A percentile compares a stretch with the other conserved stretches of the same genome.
Evolutionary conservation across 257 asterid species (phyloP).

Genomic region (Ajuga chamaepitys): DNA sequence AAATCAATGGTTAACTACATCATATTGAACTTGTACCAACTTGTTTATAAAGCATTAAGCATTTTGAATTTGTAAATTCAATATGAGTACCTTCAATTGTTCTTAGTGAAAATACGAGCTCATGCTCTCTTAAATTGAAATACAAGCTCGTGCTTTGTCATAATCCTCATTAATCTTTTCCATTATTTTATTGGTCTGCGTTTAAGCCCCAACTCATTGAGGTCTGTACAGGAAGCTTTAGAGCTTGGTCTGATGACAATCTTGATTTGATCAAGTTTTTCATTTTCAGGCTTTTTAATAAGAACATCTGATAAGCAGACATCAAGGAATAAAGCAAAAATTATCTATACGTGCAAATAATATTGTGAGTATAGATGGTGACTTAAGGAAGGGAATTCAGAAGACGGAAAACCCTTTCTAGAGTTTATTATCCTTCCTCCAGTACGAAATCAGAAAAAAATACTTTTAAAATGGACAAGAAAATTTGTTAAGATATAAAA

Average conservation of each 20-base stretch:
- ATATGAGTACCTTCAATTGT: no score
- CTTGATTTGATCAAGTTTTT: conserved; percentile 53
- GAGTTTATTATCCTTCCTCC: conserved; percentile 29
- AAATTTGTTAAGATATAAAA: no score
- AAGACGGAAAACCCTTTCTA: conserved; percentile 31
- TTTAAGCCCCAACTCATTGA: conserved; percentile 40
- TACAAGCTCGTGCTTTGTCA: conserved; percentile 88
- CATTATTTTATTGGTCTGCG: conserved; percentile 47
- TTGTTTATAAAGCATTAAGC: no score
- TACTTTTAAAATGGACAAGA: no score
- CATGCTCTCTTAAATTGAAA: no score
- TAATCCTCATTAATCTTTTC: conserved; percentile 94
- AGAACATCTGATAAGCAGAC: conserved; percentile 74
- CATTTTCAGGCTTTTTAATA: conserved; percentile 53
- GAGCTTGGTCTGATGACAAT: conserved; percentile 73
- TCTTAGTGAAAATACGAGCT: conserved; percentile 76
- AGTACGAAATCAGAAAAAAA: no score
- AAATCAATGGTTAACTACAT: no score
- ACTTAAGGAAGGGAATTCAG: conserved; percentile 19
- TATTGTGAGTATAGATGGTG: neutral
- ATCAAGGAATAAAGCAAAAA: conserved; percentile 30
- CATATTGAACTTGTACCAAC: no score
- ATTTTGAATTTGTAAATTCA: no score
- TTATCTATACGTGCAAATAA: neutral
- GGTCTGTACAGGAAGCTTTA: conserved; percentile 34